Percentiles rank a stretch among this genome's conserved stretches.
These are phyloP conservation scores for Trichomonas vaginalis DNA, from an alignment of 208 protist species.

Conservation along the genomic window DNA sequence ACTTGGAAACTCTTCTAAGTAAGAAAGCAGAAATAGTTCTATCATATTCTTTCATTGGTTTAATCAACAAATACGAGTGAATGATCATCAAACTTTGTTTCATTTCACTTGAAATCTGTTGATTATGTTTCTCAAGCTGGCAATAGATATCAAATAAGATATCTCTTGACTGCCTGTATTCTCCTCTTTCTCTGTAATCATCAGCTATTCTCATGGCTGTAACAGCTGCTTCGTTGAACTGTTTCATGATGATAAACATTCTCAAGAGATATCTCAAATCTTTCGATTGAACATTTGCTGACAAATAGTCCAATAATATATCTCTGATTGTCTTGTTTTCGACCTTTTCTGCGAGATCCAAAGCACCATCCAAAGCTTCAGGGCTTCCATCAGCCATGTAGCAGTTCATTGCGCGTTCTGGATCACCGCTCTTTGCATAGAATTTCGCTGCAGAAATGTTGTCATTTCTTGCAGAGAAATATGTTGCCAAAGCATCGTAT, in stretches of 20 bases:
- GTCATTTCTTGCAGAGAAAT: neutral
- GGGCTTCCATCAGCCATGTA: neutral
- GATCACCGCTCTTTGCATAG: neutral
- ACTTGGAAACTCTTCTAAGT: neutral
- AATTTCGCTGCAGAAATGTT: neutral
- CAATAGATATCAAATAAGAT: neutral
- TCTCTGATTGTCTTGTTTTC: neutral
- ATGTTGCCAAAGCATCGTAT: neutral
- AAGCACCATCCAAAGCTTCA: neutral
- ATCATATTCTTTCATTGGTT: neutral
- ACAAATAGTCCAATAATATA: neutral
- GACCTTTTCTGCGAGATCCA: neutral
- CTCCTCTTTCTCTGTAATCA: neutral
- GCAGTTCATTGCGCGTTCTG: neutral
- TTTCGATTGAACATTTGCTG: neutral
- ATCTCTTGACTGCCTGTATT: neutral
- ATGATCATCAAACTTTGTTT: neutral
- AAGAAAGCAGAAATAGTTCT: neutral
- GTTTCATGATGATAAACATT: slow-evolving; percentile 15
- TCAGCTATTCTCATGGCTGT: neutral
- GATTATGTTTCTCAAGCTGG: neutral
- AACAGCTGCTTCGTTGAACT: neutral
- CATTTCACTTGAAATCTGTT: neutral
- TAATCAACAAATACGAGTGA: neutral
- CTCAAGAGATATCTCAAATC: neutral